Conservation (phyloP, 106 monocot species). For the Iris macrosiphon region DNA sequence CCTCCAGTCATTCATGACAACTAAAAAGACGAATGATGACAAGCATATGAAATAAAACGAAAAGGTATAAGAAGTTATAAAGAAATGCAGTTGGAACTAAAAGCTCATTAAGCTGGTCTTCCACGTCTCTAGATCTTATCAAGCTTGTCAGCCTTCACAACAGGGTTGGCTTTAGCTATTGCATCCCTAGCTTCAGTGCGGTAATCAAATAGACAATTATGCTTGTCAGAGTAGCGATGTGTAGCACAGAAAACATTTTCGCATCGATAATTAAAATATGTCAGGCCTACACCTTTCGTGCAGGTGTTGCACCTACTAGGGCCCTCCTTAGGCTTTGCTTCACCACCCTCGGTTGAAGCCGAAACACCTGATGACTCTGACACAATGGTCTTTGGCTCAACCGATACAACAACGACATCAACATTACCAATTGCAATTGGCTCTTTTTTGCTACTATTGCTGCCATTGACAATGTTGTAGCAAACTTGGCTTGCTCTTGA, state of each 20-base stretch:
- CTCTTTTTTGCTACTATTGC: conserved; percentile 18
- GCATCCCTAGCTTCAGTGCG: conserved; percentile 29
- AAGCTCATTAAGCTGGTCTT: background rate
- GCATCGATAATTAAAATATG: conserved; percentile 54
- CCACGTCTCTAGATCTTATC: conserved; percentile 39
- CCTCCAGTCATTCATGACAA: background rate
- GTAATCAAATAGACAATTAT: conserved; percentile 51
- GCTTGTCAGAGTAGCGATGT: conserved; percentile 52
- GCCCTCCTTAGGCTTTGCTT: conserved; percentile 23
- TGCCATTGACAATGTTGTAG: conserved; percentile 35
- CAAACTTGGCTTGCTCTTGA: conserved; percentile 27
- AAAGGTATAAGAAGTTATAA: background rate
- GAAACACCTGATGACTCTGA: conserved; percentile 4
- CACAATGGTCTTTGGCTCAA: conserved; percentile 6
- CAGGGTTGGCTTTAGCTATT: conserved; percentile 52
- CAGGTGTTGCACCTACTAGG: conserved; percentile 41
- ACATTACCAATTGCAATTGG: conserved; percentile 3
- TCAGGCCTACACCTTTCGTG: conserved; percentile 38
- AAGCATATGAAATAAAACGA: background rate
- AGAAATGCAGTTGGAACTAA: background rate
- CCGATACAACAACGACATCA: conserved; percentile 8
- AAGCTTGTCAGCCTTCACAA: conserved; percentile 66
- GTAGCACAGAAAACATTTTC: conserved; percentile 41
- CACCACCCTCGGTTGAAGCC: conserved; percentile 1
- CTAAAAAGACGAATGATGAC: conserved; percentile 6